These are phyloP conservation scores for Papiliotrema terrestris DNA, from an alignment of 1,284 basidiomycete species.

Conservation along the genomic window DNA sequence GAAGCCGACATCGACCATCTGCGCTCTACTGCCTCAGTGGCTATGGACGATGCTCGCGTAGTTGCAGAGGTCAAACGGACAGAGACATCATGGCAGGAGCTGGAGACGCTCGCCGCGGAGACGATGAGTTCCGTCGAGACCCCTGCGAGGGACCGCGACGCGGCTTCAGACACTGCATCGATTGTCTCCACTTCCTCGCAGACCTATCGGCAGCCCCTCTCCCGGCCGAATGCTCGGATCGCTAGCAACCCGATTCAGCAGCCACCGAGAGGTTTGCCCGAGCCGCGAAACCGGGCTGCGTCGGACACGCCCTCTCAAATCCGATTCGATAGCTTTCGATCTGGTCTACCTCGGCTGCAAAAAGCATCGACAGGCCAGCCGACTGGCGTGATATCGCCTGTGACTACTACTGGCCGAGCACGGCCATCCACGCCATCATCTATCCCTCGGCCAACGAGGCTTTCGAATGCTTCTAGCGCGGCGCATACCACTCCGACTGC, in stretches of 20 bases:
- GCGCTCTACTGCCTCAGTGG: background rate
- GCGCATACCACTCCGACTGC: background rate
- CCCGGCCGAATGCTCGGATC: background rate
- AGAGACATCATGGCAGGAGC: slow-evolving; percentile 16
- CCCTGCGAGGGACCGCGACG: background rate
- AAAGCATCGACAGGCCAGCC: background rate
- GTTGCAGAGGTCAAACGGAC: slow-evolving; percentile 17
- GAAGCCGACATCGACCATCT: slow-evolving; percentile 7
- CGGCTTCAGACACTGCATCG: slow-evolving; percentile 4
- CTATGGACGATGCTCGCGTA: slow-evolving; percentile 16
- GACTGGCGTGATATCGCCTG: background rate
- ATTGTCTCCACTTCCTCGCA: background rate
- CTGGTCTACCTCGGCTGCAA: slow-evolving; percentile 1
- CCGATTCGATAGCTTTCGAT: slow-evolving; percentile 3
- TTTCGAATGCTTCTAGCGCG: background rate
- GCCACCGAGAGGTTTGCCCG: background rate
- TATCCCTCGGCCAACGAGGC: slow-evolving; percentile 9
- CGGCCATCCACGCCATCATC: slow-evolving; percentile 2
- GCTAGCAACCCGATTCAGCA: slow-evolving; percentile 8
- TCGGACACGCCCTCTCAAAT: slow-evolving; percentile 18
- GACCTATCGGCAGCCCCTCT: background rate
- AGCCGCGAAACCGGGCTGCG: slow-evolving; percentile 11
- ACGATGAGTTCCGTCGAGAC: slow-evolving; percentile 2
- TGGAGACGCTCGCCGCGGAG: slow-evolving; percentile 17
- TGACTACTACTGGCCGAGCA: background rate